phyloP scores from a whole-genome alignment of 768 basidiomycete species.

The Sistotremastrum suecicum region DNA sequence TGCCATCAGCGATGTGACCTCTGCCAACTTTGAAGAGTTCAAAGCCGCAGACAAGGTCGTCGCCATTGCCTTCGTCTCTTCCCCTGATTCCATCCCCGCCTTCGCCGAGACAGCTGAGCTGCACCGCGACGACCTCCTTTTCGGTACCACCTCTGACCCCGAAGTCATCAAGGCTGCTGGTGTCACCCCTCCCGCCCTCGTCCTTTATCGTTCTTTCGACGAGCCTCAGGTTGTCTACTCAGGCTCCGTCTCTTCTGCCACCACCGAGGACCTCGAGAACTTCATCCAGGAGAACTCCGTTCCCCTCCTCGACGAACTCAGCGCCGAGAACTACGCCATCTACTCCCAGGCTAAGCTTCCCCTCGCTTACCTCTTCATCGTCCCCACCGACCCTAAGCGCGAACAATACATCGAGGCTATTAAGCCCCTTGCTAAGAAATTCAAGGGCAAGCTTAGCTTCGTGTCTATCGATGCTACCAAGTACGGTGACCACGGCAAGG shows the following conservation, averaged over 20 bases:
- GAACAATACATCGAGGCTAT: constrained; percentile 52
- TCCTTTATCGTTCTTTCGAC: constrained; percentile 88
- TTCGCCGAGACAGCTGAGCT: constrained; percentile 74
- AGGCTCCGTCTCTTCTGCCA: constrained; percentile 36
- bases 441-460: constrained; percentile 86
- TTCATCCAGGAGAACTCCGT: constrained; percentile 79
- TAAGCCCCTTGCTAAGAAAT: constrained; percentile 63
- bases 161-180: constrained; percentile 54
- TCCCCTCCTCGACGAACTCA: constrained; percentile 85
- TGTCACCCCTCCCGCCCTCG: constrained; percentile 68
- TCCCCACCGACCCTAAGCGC: constrained; percentile 55
- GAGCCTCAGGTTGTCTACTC: constrained; percentile 63
- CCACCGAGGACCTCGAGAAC: constrained; percentile 45
- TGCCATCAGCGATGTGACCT: constrained; percentile 74
- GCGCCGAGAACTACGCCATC: constrained; percentile 78
- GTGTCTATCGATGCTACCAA: constrained; percentile 96
- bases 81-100: constrained; percentile 55
- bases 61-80: constrained; percentile 67
- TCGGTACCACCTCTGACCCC: constrained; percentile 70
- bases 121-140: constrained; percentile 88
- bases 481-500: constrained; percentile 91
- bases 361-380: constrained; percentile 89
- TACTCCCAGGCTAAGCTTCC: constrained; percentile 79
- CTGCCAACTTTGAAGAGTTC: constrained; percentile 72
- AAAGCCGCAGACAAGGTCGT: constrained; percentile 82